Conservation (phyloP, 2,329 filamentous ascomycete species). For the Fusarium veterinarium region DNA sequence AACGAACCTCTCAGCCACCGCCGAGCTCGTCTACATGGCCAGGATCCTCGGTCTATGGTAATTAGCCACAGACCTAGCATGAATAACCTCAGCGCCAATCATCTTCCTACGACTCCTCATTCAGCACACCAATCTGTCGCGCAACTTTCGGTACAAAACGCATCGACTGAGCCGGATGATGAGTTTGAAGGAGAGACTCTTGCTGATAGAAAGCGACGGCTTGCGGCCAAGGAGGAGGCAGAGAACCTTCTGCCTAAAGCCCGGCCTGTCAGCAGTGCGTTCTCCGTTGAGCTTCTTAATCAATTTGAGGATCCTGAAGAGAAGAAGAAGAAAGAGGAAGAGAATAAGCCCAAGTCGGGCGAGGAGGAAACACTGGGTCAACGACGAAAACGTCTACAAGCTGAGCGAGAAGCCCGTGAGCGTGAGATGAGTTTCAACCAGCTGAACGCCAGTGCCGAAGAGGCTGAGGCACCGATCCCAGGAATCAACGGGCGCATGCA, state of each 20-base stretch:
- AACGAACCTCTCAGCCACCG: conserved; percentile 87
- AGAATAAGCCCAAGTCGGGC: conserved; percentile 48
- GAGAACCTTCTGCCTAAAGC: conserved; percentile 61
- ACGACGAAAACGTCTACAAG: conserved; percentile 78
- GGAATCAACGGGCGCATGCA: conserved; percentile 55
- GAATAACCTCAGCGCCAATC: conserved; percentile 52
- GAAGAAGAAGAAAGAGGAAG: conserved; percentile 52
- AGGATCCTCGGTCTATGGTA: conserved; percentile 58
- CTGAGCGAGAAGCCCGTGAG: conserved; percentile 72
- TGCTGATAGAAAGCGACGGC: conserved; percentile 71
- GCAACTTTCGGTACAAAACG: conserved; percentile 20
- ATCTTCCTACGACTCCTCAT: conserved; percentile 33
- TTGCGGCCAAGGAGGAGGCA: conserved; percentile 67
- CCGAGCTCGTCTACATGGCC: conserved; percentile 78
- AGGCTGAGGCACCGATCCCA: conserved; percentile 13
- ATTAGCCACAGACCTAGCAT: conserved; percentile 55
- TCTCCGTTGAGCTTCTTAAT: conserved; percentile 75
- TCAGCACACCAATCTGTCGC: conserved; percentile 40
- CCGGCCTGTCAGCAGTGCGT: conserved; percentile 72
- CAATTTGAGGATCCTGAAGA: conserved; percentile 68
- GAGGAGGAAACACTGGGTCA: conserved; percentile 85
- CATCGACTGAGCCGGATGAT: conserved; percentile 60
- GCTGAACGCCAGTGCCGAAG: conserved; percentile 27
- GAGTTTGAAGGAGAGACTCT: conserved; percentile 74
- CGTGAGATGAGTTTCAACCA: conserved; percentile 60